Conservation (phyloP, 345 rosid genomes). For the Populus euphratica region DNA sequence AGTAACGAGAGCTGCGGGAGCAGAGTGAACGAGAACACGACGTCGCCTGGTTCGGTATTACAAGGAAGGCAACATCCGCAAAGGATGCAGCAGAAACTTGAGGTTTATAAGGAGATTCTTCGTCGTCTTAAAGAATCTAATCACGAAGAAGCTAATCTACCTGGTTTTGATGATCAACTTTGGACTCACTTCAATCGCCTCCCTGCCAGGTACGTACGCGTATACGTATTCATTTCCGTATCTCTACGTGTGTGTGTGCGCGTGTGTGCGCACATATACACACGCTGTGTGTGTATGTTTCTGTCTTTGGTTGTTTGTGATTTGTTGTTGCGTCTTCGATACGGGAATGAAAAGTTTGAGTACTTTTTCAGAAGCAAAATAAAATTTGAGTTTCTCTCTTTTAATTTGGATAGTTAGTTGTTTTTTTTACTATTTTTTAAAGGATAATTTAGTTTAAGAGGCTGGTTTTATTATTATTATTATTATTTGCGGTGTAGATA, state of each 20-base stretch:
- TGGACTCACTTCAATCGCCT: slow-evolving; percentile 94
- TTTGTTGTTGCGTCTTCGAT: not conserved
- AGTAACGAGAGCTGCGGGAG: slow-evolving; percentile 62
- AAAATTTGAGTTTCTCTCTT: not conserved
- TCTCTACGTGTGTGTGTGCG: not conserved
- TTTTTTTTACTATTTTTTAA: not conserved
- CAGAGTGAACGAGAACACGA: slow-evolving; percentile 33
- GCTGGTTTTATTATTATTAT: not conserved
- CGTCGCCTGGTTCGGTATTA: slow-evolving; percentile 28
- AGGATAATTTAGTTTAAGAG: not conserved
- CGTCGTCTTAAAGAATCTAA: slow-evolving; percentile 59
- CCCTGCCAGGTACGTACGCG: slow-evolving; percentile 59
- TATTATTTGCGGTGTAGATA: slow-evolving; percentile 42
- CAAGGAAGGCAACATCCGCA: slow-evolving; percentile 44
- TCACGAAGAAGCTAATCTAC: slow-evolving; percentile 47
- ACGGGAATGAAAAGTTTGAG: not conserved
- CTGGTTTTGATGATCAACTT: slow-evolving; percentile 72
- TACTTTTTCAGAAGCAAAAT: not conserved
- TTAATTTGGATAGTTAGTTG: not conserved
- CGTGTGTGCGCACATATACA: too few relatives aligned
- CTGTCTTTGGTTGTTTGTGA: not conserved
- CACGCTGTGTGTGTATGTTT: not conserved
- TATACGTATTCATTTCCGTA: not conserved
- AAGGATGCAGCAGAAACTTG: slow-evolving; percentile 43
- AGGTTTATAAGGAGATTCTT: slow-evolving; percentile 66